A percentile compares a stretch with the other conserved stretches of the same genome.
Evolutionary conservation across 495 filamentous ascomycete species (phyloP).

Genomic region (Aspergillus saccharolyticus): DNA sequence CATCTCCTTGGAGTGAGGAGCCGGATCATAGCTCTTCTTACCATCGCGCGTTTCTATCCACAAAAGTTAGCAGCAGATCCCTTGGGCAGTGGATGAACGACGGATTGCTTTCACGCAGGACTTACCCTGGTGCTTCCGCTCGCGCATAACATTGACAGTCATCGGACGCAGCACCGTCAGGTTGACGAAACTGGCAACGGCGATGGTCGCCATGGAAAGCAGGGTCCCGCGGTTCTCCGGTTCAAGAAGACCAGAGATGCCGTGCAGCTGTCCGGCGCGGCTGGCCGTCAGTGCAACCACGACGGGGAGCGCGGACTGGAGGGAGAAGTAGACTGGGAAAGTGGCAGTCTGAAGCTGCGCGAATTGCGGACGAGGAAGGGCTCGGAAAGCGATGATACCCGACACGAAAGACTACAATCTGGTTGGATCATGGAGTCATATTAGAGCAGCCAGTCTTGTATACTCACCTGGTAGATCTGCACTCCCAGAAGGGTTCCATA

Average conservation of each 20-base stretch:
- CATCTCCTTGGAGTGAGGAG: conserved; percentile 79
- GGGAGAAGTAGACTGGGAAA: conserved; percentile 80
- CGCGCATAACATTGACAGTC: conserved; percentile 65
- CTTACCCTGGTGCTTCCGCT: conserved; percentile 72
- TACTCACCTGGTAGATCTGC: conserved; percentile 67
- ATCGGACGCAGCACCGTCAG: conserved; percentile 61
- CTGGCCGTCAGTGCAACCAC: conserved; percentile 79
- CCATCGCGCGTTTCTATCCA: conserved; percentile 66
- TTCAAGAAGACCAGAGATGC: conserved; percentile 53
- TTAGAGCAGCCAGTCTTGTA: neutral
- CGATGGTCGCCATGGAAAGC: conserved; percentile 59
- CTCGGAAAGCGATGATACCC: conserved; percentile 66
- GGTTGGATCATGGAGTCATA: neutral
- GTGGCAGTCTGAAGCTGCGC: conserved; percentile 67
- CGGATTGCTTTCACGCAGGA: neutral
- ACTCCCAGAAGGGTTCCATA: conserved; percentile 77
- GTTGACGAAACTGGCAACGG: conserved; percentile 62
- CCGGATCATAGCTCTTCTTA: conserved; percentile 71
- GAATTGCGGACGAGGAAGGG: conserved; percentile 76
- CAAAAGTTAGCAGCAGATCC: conserved; percentile 2
- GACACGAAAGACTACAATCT: conserved; percentile 65
- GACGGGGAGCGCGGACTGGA: conserved; percentile 70
- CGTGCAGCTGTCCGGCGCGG: conserved; percentile 32
- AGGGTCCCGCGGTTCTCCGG: conserved; percentile 54
- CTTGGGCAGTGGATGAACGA: neutral